These are phyloP conservation scores for Xylaria multiplex DNA, from an alignment of 2,329 filamentous ascomycete species.

Conservation along the genomic window DNA sequence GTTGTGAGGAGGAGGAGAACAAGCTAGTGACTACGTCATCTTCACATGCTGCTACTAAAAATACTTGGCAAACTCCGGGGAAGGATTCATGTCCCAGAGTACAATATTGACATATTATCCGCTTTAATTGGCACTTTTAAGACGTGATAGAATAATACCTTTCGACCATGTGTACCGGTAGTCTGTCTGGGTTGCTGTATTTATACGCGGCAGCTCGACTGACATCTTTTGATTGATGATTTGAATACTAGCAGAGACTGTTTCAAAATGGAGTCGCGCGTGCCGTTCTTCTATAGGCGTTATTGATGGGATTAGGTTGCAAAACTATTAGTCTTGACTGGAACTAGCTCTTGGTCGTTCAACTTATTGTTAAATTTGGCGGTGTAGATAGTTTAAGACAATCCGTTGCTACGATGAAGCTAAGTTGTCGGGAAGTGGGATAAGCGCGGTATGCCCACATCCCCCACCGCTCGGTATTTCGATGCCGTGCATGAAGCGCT, in stretches of 20 bases:
- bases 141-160: not conserved
- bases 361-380: not conserved
- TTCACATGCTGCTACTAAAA: too few species aligned
- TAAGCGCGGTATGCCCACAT: conserved; percentile 8
- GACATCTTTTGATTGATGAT: not conserved
- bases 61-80: too few species aligned
- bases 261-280: too few species aligned
- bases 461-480: conserved; percentile 4
- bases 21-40: too few species aligned
- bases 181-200: not conserved
- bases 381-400: conserved; percentile 8
- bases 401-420: not conserved
- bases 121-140: not conserved
- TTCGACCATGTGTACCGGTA: not conserved
- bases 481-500: conserved; percentile 1
- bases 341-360: not conserved
- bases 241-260: not conserved
- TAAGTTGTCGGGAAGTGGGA: conserved; percentile 1
- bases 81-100: too few species aligned
- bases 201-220: not conserved
- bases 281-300: not conserved
- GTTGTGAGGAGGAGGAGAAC: too few species aligned
- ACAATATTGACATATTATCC: too few species aligned
- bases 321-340: too few species aligned
- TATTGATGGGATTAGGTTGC: not conserved